Conservation (phyloP, 306 rosid species). For the Dicorynia guianensis region DNA sequence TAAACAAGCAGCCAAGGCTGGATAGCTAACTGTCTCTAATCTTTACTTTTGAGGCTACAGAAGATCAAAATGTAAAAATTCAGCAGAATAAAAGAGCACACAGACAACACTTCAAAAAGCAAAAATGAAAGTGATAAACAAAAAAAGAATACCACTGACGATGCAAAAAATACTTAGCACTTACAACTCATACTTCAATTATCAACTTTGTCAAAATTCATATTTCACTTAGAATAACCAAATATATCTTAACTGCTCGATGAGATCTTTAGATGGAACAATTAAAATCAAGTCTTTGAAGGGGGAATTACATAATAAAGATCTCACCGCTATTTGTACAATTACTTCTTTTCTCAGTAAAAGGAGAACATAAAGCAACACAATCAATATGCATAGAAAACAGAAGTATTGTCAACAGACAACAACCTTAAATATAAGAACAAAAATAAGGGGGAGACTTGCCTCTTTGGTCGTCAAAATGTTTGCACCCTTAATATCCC, state of each 20-base stretch:
- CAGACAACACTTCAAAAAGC: not conserved
- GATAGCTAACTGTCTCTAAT: constrained; percentile 2
- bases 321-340: too few relatives aligned
- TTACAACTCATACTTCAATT: constrained; percentile 6
- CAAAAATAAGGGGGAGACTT: constrained; percentile 35
- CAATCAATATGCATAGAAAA: constrained; percentile 13
- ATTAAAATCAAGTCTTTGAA: constrained; percentile 9
- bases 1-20: constrained; percentile 20
- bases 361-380: not conserved
- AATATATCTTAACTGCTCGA: not conserved
- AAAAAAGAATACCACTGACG: constrained; percentile 9
- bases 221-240: constrained; percentile 24
- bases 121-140: not conserved
- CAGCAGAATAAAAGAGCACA: constrained; percentile 5
- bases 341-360: too few relatives aligned
- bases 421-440: constrained; percentile 25
- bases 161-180: constrained; percentile 10
- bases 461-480: constrained; percentile 98
- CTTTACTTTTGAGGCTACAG: constrained; percentile 18
- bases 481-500: constrained; percentile 99
- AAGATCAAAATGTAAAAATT: constrained; percentile 19
- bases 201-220: constrained; percentile 27
- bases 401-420: constrained; percentile 33
- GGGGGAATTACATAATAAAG: constrained; percentile 3
- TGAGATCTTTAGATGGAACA: not conserved